These are phyloP conservation scores for Fusarium sp. DNA, from an alignment of 2,329 filamentous ascomycete species.

Conservation along the genomic window DNA sequence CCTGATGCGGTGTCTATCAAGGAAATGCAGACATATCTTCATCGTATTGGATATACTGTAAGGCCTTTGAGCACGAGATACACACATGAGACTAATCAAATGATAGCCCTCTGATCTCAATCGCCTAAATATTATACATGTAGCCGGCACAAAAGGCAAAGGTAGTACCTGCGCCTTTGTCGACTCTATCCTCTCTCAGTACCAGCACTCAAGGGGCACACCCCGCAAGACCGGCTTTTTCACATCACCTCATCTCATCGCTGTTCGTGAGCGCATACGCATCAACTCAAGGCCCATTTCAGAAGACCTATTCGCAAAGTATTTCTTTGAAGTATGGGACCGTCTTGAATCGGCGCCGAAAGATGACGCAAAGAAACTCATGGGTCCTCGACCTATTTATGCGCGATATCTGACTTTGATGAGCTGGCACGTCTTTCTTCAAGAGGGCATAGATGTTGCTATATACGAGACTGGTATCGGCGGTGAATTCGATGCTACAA, in stretches of 20 bases:
- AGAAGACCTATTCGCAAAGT: slow-evolving; percentile 67
- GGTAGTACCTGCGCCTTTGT: slow-evolving; percentile 77
- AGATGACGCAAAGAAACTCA: slow-evolving; percentile 46
- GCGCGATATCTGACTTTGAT: slow-evolving; percentile 72
- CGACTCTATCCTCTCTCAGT: slow-evolving; percentile 67
- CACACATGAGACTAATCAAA: not conserved
- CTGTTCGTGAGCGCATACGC: slow-evolving; percentile 73
- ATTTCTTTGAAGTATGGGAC: slow-evolving; percentile 76
- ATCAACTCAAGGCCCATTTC: slow-evolving; percentile 68
- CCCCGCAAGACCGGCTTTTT: slow-evolving; percentile 68
- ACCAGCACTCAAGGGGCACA: slow-evolving; percentile 49
- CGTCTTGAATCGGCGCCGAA: slow-evolving; percentile 53
- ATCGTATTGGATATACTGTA: slow-evolving; percentile 78
- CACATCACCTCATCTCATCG: slow-evolving; percentile 74
- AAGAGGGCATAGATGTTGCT: slow-evolving; percentile 68
- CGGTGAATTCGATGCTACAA: slow-evolving; percentile 75
- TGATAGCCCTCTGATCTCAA: slow-evolving; percentile 59
- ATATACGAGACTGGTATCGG: slow-evolving; percentile 75
- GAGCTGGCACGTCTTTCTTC: slow-evolving; percentile 72
- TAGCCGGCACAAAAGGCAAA: slow-evolving; percentile 82
- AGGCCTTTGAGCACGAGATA: slow-evolving; percentile 4
- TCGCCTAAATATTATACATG: slow-evolving; percentile 72
- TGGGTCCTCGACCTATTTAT: slow-evolving; percentile 62
- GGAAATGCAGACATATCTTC: slow-evolving; percentile 83
- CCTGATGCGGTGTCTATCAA: slow-evolving; percentile 76